phyloP scores from a whole-genome alignment of 1,284 basidiomycete species.

The Ustilago crameri region DNA sequence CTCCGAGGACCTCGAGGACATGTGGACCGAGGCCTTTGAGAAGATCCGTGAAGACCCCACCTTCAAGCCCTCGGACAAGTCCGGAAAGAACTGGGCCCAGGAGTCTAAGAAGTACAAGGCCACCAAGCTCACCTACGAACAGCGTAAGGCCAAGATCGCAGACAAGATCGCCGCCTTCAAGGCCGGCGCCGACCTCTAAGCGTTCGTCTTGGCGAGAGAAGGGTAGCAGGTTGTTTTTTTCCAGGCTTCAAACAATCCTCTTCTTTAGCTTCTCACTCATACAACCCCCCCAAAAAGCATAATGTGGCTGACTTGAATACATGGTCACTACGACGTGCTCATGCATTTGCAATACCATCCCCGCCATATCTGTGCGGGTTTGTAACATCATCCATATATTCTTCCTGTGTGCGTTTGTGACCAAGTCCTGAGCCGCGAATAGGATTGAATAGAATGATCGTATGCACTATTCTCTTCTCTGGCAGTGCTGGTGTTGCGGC shows the following conservation, averaged over 20 bases:
- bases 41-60: conserved; percentile 94
- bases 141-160: conserved; percentile 70
- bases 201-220: neutral
- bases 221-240: conserved; percentile 2
- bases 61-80: conserved; percentile 91
- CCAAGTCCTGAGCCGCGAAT: too few species aligned
- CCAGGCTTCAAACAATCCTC: conserved; percentile 16
- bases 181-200: conserved; percentile 46
- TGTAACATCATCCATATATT: conserved; percentile 28
- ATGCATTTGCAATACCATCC: conserved; percentile 25
- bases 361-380: too few species aligned
- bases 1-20: conserved; percentile 97
- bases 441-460: too few species aligned
- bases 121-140: conserved; percentile 78
- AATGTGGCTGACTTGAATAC: too few species aligned
- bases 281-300: conserved; percentile 7
- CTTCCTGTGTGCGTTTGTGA: neutral
- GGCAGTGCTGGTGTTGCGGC: too few species aligned
- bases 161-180: conserved; percentile 65
- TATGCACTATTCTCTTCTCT: too few species aligned
- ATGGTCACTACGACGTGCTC: too few species aligned
- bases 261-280: conserved; percentile 2
- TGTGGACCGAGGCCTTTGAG: conserved; percentile 81
- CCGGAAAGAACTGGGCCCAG: conserved; percentile 84
- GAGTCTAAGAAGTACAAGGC: conserved; percentile 82